A percentile compares a stretch with the other conserved stretches of the same genome.
These are phyloP conservation scores for Tricholoma bakamatsutake DNA, from an alignment of 768 basidiomycete species.

Conservation along the genomic window DNA sequence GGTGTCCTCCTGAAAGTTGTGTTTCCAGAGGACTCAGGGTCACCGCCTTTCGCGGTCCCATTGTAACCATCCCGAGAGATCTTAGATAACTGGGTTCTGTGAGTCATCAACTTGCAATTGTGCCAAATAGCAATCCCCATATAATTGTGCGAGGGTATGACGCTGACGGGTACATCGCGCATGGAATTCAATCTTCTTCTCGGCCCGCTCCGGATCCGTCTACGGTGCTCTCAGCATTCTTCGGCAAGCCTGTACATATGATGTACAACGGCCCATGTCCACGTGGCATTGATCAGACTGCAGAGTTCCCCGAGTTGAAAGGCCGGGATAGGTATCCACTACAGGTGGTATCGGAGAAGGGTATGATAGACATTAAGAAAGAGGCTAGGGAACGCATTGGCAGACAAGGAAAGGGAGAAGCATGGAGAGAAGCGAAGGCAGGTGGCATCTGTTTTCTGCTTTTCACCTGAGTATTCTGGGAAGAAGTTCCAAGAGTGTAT, in stretches of 20 bases:
- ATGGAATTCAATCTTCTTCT: conserved; percentile 24
- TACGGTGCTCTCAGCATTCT: conserved; percentile 49
- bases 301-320: conserved; percentile 48
- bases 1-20: conserved; percentile 37
- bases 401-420: conserved; percentile 40
- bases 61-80: conserved; percentile 43
- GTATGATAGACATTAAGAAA: conserved; percentile 44
- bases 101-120: not conserved
- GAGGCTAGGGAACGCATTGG: conserved; percentile 42
- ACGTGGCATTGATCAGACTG: conserved; percentile 36
- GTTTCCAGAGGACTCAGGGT: conserved; percentile 47
- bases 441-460: not conserved
- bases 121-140: not conserved
- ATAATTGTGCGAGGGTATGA: not conserved
- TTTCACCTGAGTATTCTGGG: conserved; percentile 28
- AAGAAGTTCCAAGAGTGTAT: conserved; percentile 39
- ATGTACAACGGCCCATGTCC: conserved; percentile 24
- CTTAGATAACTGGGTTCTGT: conserved; percentile 52
- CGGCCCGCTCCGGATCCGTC: conserved; percentile 38
- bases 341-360: conserved; percentile 63
- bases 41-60: conserved; percentile 48
- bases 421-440: conserved; percentile 50
- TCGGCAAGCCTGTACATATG: conserved; percentile 33
- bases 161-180: conserved; percentile 64
- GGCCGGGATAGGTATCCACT: conserved; percentile 73